A percentile compares a stretch with the other conserved stretches of the same genome.
Evolutionary conservation across 257 asterid species (phyloP).

Genomic region (Solanum arcanum): DNA sequence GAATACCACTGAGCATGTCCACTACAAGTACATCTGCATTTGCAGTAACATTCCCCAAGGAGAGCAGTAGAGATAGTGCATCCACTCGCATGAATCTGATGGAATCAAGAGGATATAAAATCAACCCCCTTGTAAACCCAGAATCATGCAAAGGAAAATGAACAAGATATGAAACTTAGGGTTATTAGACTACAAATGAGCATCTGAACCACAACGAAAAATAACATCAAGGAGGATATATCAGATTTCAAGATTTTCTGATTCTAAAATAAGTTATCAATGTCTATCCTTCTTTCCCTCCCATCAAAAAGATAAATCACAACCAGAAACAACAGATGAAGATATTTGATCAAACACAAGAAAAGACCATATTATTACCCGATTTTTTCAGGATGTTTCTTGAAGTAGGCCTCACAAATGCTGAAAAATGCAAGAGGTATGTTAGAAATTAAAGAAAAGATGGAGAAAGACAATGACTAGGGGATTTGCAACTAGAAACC

Average conservation of each 20-base stretch:
- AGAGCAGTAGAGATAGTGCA: slow-evolving; percentile 70
- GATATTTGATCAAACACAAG: background rate
- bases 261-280: background rate
- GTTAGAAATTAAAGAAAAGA: slow-evolving; percentile 5
- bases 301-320: background rate
- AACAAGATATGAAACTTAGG: background rate
- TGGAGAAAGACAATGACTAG: background rate
- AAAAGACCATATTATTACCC: slow-evolving; percentile 35
- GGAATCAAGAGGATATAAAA: slow-evolving; percentile 1
- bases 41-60: slow-evolving; percentile 74
- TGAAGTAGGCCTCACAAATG: slow-evolving; percentile 93
- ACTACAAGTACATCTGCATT: slow-evolving; percentile 74
- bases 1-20: slow-evolving; percentile 76
- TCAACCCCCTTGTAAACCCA: background rate
- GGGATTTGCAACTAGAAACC: background rate
- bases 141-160: background rate
- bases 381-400: slow-evolving; percentile 76
- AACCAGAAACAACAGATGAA: background rate
- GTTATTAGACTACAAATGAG: background rate
- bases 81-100: slow-evolving; percentile 88
- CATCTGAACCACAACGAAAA: background rate
- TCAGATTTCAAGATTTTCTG: background rate
- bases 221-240: background rate
- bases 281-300: background rate
- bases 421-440: slow-evolving; percentile 24